These are phyloP conservation scores for Solanum virginianum DNA, from an alignment of 257 asterid species.

Conservation along the genomic window DNA sequence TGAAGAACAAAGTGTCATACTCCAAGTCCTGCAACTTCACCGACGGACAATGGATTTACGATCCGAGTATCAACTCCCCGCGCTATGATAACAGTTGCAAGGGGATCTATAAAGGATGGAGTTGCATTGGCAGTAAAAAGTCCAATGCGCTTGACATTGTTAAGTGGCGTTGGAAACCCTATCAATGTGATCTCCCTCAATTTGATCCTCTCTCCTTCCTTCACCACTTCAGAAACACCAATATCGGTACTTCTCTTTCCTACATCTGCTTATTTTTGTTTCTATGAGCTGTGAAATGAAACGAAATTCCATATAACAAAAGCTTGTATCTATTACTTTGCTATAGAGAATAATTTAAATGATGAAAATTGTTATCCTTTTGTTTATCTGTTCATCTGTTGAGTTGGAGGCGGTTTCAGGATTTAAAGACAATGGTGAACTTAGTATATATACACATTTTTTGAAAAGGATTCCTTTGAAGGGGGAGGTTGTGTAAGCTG, in stretches of 20 bases:
- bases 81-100: constrained; percentile 78
- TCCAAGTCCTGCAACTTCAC: constrained; percentile 45
- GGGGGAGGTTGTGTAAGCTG: neutral
- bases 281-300: neutral
- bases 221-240: constrained; percentile 46
- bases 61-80: constrained; percentile 39
- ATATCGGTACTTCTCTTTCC: constrained; percentile 44
- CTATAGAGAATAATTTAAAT: neutral
- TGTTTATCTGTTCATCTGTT: neutral
- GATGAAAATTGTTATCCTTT: neutral
- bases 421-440: neutral
- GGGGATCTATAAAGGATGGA: constrained; percentile 98
- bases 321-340: neutral
- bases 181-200: constrained; percentile 59
- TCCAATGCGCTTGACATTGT: constrained; percentile 62
- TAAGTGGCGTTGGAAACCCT: constrained; percentile 93
- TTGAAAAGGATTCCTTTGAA: neutral
- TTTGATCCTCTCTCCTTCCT: constrained; percentile 66
- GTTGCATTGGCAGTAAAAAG: constrained; percentile 66
- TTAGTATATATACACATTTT: neutral
- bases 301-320: neutral
- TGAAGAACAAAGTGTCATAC: neutral
- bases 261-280: neutral
- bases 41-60: constrained; percentile 69
- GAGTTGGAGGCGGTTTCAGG: neutral